phyloP scores from a whole-genome alignment of 306 rosid genomes.

The Lathyrus oleraceus region DNA sequence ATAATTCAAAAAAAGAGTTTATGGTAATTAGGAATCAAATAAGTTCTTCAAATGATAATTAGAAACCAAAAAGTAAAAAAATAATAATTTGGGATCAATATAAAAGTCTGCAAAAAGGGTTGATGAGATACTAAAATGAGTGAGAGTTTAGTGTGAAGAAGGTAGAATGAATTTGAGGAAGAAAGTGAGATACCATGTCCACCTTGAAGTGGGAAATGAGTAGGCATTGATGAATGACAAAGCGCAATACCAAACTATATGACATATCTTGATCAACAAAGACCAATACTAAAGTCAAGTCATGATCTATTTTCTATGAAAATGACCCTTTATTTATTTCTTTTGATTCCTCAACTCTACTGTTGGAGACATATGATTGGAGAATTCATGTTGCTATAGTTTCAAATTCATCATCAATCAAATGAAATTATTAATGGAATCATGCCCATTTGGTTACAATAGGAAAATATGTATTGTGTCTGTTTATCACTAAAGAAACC shows the following conservation, averaged over 20 bases:
- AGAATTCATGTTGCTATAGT: slow-evolving; percentile 21
- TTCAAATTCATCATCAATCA: slow-evolving; percentile 26
- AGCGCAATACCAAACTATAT: slow-evolving; percentile 30
- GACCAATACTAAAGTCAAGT: slow-evolving; percentile 35
- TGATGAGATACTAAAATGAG: slow-evolving; percentile 32
- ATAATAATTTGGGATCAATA: background rate
- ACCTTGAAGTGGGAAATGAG: slow-evolving; percentile 56
- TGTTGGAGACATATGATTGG: slow-evolving; percentile 33
- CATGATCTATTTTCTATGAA: slow-evolving; percentile 36
- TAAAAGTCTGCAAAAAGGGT: background rate
- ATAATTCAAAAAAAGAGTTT: background rate
- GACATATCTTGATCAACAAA: slow-evolving; percentile 37
- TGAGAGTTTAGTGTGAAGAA: slow-evolving; percentile 30
- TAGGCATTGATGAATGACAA: slow-evolving; percentile 47
- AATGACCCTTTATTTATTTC: slow-evolving; percentile 12
- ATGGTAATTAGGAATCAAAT: background rate
- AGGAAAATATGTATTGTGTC: slow-evolving; percentile 24
- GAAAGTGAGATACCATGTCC: slow-evolving; percentile 48
- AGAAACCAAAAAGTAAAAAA: background rate
- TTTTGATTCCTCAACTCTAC: slow-evolving; percentile 17
- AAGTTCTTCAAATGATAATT: background rate
- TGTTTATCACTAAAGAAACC: slow-evolving; percentile 4
- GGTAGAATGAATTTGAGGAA: slow-evolving; percentile 20
- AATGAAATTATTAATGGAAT: slow-evolving; percentile 24
- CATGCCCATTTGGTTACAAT: slow-evolving; percentile 11